Base-by-base conservation (phyloP, 2,329 filamentous ascomycete genomes). In the Pyrenophora graminea region DNA sequence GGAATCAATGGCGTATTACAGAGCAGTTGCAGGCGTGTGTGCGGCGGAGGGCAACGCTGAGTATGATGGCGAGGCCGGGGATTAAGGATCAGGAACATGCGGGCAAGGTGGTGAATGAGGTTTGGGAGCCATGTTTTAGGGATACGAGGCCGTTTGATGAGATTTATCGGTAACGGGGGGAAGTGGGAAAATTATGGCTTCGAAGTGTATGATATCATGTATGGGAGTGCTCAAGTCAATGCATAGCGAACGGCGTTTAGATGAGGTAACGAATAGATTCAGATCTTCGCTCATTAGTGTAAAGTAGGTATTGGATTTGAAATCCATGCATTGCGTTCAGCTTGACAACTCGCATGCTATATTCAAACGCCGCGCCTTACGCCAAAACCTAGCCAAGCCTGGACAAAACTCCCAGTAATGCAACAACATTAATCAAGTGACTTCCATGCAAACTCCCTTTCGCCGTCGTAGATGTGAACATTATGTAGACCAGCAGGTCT, bases 131-230 rank as follows among this genome's bases (percentile, higher is more conserved):
- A 65, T 99, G 94, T 74, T 99, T 96, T 72, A 79, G 84, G 44
- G 94, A 99, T 75, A 97, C 93, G 3, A 81, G 94, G 67, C 94
- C 94, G 2, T 99, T 99, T 75, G 91, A 97, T 73, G 93, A 97
- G 72, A 91, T 99, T 45, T 99, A 96, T 74, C 86, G 90, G 72
- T 93, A 57, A 32, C 18, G 13, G 3, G 0, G 12, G 13, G 25
- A 15, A 15, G 15, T 15, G 15, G 15, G 15, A 15, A 15, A 15
- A 15, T 15, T 15, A 15, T 15, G 15, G 15, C 15, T 17, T 3
- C 4, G 9, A 27, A 15, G 39, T 33, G 36, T 33, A 39, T 32
- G 36, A 39, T 46, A 25, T 25, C 32, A 25, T 45, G 17, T 32
- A 45, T 15, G 34, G 15, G 15, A 15, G 27, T 39, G 33, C 33